Percentiles rank a stretch among this genome's conserved stretches.
These are phyloP conservation scores for Cercophora newfieldiana DNA, from an alignment of 495 filamentous ascomycete species.

Conservation along the genomic window DNA sequence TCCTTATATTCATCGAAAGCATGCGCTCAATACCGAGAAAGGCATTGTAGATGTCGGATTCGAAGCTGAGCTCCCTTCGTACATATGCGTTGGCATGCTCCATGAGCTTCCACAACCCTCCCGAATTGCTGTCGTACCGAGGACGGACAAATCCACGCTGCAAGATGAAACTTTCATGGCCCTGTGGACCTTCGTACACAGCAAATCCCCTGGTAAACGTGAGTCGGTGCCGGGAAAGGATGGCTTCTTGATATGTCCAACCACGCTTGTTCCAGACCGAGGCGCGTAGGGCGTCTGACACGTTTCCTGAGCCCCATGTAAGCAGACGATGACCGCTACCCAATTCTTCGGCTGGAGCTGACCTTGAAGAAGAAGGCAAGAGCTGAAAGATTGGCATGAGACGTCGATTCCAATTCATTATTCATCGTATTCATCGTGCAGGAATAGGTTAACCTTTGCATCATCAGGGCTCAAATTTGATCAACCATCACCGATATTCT, in stretches of 20 bases:
- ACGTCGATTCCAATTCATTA: too few species aligned
- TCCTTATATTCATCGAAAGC: too few species aligned
- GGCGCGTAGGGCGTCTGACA: neutral
- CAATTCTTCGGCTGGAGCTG: too few species aligned
- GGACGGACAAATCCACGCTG: neutral
- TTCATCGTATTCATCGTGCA: too few species aligned
- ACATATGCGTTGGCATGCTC: neutral
- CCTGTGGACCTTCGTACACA: neutral
- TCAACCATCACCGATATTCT: too few species aligned
- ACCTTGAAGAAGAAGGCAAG: neutral
- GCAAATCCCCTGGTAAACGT: neutral
- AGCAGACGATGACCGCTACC: neutral
- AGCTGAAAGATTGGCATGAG: too few species aligned
- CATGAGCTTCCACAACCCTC: neutral
- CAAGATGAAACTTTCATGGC: neutral
- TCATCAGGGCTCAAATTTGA: too few species aligned
- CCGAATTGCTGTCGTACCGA: too few species aligned
- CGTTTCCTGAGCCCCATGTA: neutral
- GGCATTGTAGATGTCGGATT: neutral
- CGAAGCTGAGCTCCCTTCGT: neutral
- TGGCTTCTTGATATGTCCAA: neutral
- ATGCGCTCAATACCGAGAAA: neutral
- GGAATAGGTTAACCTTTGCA: too few species aligned
- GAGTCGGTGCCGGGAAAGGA: neutral
- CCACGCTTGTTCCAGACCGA: neutral